Evolutionary conservation across 2,329 filamentous ascomycete species (phyloP), one percentile per base, ranked within the genome.

Genomic region (Chrysoporthe puriensis): DNA sequence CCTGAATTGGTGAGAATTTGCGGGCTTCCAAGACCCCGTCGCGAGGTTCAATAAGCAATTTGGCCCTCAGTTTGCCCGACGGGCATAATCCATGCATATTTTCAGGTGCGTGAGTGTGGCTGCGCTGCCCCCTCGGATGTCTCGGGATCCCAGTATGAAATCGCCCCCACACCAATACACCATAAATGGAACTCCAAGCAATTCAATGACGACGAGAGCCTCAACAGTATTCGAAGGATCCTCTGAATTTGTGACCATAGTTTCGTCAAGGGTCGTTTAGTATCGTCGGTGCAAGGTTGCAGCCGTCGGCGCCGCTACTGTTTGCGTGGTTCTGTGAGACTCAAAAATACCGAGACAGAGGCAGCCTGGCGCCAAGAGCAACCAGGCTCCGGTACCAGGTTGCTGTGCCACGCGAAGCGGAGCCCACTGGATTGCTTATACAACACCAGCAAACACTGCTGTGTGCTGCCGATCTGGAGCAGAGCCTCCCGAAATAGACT

Each of bases 351-450:
- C 50, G 26, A 16, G 50, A 16, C 18, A 50, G 4, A n/a, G 46
- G 46, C 46, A 34, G 50, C 50, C 26, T 26, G 9, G 21, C 26
- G 13, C 21, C 21, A 34, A 32, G 34, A 40, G 18, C 16, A 57
- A 14, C 14, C 32, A 4, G 26, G 48, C 14, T 26, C 13, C 14
- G 18, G 26, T 9, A n/a, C 46, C 21, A 32, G 11, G 11, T 26
- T 26, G 32, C 52, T 57, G 54, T 57, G 54, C 54, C 34, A 57
- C 54, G n/a, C 54, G 34, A 16, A 57, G 50, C 26, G 16, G 32
- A 16, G 50, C 50, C 50, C 32, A 32, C 50, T 54, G 50, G 32
- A 13, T 32, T 34, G 7, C 13, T 13, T 26, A 54, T 34, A 11
- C 21, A n/a, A n/a, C 26, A 52, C 16, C 26, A 16, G 2, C 26